These are phyloP conservation scores for Tripterygium wilfordii DNA, from an alignment of 177 flowering plant genomes.

Conservation along the genomic window DNA sequence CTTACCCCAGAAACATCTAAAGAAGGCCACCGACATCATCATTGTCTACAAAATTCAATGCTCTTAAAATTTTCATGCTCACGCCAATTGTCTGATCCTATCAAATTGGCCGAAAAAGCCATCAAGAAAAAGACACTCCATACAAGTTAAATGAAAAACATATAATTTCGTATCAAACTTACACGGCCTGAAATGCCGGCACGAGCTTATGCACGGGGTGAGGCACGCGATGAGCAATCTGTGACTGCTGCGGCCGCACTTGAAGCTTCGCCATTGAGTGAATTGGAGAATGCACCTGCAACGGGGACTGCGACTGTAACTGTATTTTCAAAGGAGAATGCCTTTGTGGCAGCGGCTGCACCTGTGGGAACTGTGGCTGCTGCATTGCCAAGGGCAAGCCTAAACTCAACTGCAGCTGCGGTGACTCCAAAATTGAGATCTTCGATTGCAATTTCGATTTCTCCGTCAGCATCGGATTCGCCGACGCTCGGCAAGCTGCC, in stretches of 20 bases:
- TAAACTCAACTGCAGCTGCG: constrained; percentile 18
- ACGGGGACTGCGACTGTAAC: constrained; percentile 5
- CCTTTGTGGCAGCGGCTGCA: neutral
- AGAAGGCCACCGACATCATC: neutral
- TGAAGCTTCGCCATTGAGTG: constrained; percentile 4
- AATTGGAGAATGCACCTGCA: neutral
- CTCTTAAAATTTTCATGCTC: too few species aligned
- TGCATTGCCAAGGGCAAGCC: constrained; percentile 7
- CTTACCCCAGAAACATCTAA: neutral
- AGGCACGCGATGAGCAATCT: constrained; percentile 5
- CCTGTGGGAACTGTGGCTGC: neutral
- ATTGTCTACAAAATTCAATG: too few species aligned
- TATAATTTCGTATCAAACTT: too few species aligned
- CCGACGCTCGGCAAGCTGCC: constrained; percentile 11
- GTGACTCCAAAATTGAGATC: neutral
- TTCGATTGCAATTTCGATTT: constrained; percentile 2
- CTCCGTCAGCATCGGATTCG: constrained; percentile 16
- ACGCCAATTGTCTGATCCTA: too few species aligned
- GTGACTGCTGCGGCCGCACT: constrained; percentile 4
- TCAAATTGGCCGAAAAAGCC: too few species aligned
- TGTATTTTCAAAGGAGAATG: too few species aligned
- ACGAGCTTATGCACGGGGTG: constrained; percentile 19
- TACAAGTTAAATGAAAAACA: too few species aligned
- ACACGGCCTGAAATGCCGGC: constrained; percentile 11
- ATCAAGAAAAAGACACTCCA: too few species aligned